Percentiles rank a stretch among this genome's conserved stretches.
Conservation (phyloP, 2,329 filamentous ascomycete species). For the Triangularia verruculosa region DNA sequence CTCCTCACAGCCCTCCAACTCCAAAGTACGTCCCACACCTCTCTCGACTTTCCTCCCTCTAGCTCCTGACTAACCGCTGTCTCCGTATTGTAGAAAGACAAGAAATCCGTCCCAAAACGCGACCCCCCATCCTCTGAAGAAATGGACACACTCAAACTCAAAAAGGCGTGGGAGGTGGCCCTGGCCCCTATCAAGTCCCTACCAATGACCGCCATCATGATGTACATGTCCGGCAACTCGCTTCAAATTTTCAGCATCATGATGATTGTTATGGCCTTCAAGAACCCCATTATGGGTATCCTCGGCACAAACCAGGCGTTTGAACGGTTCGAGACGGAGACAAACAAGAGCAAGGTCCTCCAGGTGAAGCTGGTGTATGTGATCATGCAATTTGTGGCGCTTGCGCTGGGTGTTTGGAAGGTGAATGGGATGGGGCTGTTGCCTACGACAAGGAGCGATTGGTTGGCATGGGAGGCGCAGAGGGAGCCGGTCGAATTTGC, state of each 20-base stretch:
- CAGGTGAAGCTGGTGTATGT: constrained; percentile 87
- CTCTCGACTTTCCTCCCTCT: constrained; percentile 1
- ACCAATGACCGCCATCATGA: constrained; percentile 98
- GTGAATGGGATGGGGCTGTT: constrained; percentile 93
- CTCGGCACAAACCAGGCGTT: constrained; percentile 84
- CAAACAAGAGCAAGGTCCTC: constrained; percentile 69
- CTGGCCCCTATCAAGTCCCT: constrained; percentile 89
- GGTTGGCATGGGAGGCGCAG: constrained; percentile 90
- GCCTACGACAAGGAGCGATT: constrained; percentile 94
- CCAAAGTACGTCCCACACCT: constrained; percentile 48
- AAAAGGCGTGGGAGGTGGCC: constrained; percentile 98
- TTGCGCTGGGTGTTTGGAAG: constrained; percentile 91
- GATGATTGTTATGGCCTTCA: constrained; percentile 99
- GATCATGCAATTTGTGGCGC: constrained; percentile 76
- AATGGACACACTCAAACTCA: constrained; percentile 93
- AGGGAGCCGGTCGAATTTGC: constrained; percentile 66
- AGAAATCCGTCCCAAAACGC: constrained; percentile 48
- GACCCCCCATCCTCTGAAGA: constrained; percentile 73
- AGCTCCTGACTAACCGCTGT: constrained; percentile 6
- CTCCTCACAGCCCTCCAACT: constrained; percentile 48
- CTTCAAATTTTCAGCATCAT: constrained; percentile 99
- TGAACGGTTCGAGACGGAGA: constrained; percentile 81
- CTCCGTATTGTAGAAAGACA: constrained; percentile 51
- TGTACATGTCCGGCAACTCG: constrained; percentile 99
- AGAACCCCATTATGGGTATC: constrained; percentile 85